Conservation (phyloP, 2,329 filamentous ascomycete species). For the Aureobasidium subglaciale region DNA sequence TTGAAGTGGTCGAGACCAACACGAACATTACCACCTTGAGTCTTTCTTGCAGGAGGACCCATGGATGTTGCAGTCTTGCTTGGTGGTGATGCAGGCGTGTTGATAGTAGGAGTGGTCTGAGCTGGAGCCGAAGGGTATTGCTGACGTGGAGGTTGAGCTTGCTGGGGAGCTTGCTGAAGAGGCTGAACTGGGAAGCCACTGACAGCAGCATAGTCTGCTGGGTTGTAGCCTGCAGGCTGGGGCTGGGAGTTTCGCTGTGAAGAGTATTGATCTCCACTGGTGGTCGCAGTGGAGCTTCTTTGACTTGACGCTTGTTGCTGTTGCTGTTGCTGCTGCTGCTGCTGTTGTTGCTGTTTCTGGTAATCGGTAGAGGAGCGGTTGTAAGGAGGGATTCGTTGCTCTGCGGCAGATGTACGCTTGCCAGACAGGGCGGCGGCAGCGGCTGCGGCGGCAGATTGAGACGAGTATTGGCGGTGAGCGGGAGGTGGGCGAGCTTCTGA, state of each 20-base stretch:
- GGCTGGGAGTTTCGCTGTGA: conserved; percentile 34
- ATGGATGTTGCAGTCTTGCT: conserved; percentile 33
- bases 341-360: conserved; percentile 20
- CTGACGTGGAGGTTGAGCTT: conserved; percentile 30
- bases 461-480: conserved; percentile 44
- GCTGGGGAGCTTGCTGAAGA: conserved; percentile 43
- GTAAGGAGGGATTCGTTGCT: conserved; percentile 32
- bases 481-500: conserved; percentile 40
- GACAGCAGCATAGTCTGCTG: conserved; percentile 61
- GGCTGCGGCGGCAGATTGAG: conserved; percentile 41
- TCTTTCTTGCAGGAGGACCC: conserved; percentile 60
- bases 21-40: conserved; percentile 65
- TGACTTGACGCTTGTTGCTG: conserved; percentile 6
- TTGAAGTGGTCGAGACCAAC: conserved; percentile 99
- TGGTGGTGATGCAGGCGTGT: conserved; percentile 29
- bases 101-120: conserved; percentile 35
- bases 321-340: conserved; percentile 18
- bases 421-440: conserved; percentile 34
- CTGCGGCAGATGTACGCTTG: conserved; percentile 37
- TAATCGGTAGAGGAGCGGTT: conserved; percentile 40
- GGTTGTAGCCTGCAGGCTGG: conserved; percentile 56
- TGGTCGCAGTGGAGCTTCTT: conserved; percentile 22
- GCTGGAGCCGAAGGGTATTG: conserved; percentile 44
- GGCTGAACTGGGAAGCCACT: conserved; percentile 25
- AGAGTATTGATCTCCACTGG: conserved; percentile 12